These are phyloP conservation scores for Digitaria exilis DNA, from an alignment of 202 grass and related monocot species.

Conservation along the genomic window DNA sequence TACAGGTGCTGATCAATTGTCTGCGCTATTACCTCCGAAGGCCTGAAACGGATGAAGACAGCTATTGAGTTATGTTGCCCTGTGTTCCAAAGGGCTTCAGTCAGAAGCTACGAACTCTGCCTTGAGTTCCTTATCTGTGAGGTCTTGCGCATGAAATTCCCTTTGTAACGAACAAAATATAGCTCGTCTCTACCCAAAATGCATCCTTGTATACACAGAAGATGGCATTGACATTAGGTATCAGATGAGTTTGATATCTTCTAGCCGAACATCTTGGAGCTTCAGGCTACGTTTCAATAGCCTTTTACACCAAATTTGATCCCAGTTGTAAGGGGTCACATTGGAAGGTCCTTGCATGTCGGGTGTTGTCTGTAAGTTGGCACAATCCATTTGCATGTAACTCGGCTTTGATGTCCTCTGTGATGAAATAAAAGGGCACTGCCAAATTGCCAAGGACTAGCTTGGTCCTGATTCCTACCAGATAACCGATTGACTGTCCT, in stretches of 20 bases:
- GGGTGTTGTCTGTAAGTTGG: conserved; percentile 25
- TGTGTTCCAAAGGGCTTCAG: background rate
- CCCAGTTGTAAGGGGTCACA: conserved; percentile 30
- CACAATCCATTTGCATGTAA: conserved; percentile 28
- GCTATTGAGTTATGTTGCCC: conserved; percentile 57
- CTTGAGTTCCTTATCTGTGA: conserved; percentile 10
- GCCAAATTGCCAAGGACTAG: background rate
- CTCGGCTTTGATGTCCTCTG: background rate
- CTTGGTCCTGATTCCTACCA: background rate
- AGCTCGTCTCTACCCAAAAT: background rate
- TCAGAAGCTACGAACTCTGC: background rate
- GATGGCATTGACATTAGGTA: conserved; percentile 35
- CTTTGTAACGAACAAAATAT: conserved; percentile 21
- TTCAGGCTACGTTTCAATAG: background rate
- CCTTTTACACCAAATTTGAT: conserved; percentile 26
- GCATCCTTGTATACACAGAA: background rate
- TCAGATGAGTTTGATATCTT: conserved; percentile 1
- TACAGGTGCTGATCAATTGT: conserved; percentile 69
- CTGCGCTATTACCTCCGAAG: conserved; percentile 86
- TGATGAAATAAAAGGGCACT: conserved; percentile 25
- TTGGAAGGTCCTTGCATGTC: conserved; percentile 29
- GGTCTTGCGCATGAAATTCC: conserved; percentile 25
- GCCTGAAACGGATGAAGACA: conserved; percentile 95
- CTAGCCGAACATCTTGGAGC: conserved; percentile 20
- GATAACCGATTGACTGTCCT: background rate